Conservation (phyloP, 2,329 filamentous ascomycete genomes). For the Blastomyces gilchristii region DNA sequence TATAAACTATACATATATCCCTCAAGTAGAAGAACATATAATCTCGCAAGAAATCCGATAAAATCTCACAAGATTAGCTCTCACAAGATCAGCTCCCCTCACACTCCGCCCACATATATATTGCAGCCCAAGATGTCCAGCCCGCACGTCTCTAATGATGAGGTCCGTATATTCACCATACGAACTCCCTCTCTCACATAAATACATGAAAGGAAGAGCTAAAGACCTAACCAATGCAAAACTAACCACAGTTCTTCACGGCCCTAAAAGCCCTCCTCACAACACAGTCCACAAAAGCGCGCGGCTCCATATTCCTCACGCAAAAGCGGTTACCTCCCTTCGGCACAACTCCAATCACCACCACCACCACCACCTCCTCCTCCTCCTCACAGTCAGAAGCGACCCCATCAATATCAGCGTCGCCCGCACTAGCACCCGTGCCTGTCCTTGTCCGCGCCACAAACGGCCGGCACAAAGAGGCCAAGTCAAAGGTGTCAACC, state of each 20-base stretch:
- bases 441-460: constrained; percentile 75
- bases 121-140: neutral
- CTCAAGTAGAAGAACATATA: neutral
- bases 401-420: constrained; percentile 38
- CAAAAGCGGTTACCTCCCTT: constrained; percentile 31
- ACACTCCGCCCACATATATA: neutral
- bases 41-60: neutral
- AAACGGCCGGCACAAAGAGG: constrained; percentile 59
- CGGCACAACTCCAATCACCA: too few relatives aligned
- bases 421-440: constrained; percentile 42
- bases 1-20: neutral
- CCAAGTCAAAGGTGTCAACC: constrained; percentile 70
- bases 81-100: neutral
- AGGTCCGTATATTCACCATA: constrained; percentile 23
- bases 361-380: neutral
- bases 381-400: constrained; percentile 35
- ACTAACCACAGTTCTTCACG: constrained; percentile 32
- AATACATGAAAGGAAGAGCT: neutral
- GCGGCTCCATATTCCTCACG: constrained; percentile 36
- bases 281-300: constrained; percentile 30
- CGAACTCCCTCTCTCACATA: too few relatives aligned
- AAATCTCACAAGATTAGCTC: neutral
- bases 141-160: constrained; percentile 31
- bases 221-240: neutral
- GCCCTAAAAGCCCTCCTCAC: constrained; percentile 32